Evolutionary conservation across 2,329 filamentous ascomycete species (phyloP).

Genomic region (Phialophora chinensis): DNA sequence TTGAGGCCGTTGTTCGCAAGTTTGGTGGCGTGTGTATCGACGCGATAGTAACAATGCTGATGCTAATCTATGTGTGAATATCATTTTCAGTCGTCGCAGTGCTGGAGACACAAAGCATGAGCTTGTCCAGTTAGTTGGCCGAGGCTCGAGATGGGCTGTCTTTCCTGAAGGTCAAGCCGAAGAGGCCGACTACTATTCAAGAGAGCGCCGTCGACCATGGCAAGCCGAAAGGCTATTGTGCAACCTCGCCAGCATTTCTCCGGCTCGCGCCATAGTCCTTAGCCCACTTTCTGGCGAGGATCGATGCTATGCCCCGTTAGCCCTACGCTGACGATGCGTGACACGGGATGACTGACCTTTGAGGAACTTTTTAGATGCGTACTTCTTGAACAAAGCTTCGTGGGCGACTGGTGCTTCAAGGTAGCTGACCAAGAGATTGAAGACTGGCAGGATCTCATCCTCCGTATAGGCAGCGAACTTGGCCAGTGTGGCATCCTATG

Average conservation of each 20-base stretch:
- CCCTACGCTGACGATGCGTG: conserved; percentile 29
- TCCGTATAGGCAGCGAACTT: conserved; percentile 95
- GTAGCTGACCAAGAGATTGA: conserved; percentile 95
- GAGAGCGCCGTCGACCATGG: conserved; percentile 9
- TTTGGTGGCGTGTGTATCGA: conserved; percentile 18
- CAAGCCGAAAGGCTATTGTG: conserved; percentile 26
- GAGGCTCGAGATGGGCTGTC: conserved; percentile 10
- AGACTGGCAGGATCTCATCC: conserved; percentile 89
- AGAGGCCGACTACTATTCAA: background rate
- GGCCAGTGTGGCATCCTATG: conserved; percentile 78
- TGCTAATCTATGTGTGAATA: conserved; percentile 32
- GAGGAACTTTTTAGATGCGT: conserved; percentile 98
- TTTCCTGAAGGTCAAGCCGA: conserved; percentile 20
- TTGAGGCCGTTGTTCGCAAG: conserved; percentile 14
- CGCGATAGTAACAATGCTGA: conserved; percentile 34
- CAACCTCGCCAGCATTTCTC: conserved; percentile 30
- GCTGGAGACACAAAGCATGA: conserved; percentile 30
- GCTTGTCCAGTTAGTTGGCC: conserved; percentile 15
- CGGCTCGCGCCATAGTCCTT: conserved; percentile 67
- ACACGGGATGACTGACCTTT: conserved; percentile 72
- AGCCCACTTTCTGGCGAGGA: conserved; percentile 89
- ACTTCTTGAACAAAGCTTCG: conserved; percentile 99
- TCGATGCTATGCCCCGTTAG: conserved; percentile 69
- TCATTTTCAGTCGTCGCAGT: conserved; percentile 32
- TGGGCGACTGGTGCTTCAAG: conserved; percentile 87